Base-by-base conservation (phyloP, 345 rosid species). In the Isatis tinctoria region DNA sequence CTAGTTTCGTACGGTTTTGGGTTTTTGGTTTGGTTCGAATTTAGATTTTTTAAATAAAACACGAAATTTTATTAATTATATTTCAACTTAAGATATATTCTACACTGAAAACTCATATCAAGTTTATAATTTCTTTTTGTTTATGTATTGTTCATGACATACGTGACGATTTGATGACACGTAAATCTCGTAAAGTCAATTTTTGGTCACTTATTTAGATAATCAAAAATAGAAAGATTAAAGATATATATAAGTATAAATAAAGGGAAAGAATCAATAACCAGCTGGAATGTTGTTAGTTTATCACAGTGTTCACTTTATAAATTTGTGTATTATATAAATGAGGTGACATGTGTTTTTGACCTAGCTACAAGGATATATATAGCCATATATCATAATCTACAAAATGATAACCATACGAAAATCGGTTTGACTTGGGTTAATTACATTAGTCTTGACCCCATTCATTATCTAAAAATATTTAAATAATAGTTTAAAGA, bases 231-330 rank as follows among this genome's bases (percentile, higher is more conserved):
- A 56, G 45, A 13, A 72, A 44, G 22, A 35, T 7, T 11, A 6
- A 36, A 36, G 45, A 18, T 36, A 26, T 10, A 39, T 39, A 1
- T n/a, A 4, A 41, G 10, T 20, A 47, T 10, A 36, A 22, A 4
- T 32, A 32, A 32, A 32, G 8, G 35, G 0, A 6, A 5, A 32
- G 7, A 32, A 3, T n/a, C 0, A 10, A 9, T 30, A 75, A 49
- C 54, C 62, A 76, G 74, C 74, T 69, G 79, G 75, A 69, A 76
- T 76, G 65, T 67, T 60, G 72, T 41, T 51, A 18, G 40, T 39
- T 5, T 27, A 3, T 4, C 0, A 32, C 8, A 30, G 0, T 32
- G 8, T 32, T 22, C 60, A 60, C 2, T 54, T 73, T 43, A 32
- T 45, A 45, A 65, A 10, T 16, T 45, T 47, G 14, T 18, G 58